Evolutionary conservation across 2,329 filamentous ascomycete species (phyloP).

Genomic region (Malbranchea cinnamomea): DNA sequence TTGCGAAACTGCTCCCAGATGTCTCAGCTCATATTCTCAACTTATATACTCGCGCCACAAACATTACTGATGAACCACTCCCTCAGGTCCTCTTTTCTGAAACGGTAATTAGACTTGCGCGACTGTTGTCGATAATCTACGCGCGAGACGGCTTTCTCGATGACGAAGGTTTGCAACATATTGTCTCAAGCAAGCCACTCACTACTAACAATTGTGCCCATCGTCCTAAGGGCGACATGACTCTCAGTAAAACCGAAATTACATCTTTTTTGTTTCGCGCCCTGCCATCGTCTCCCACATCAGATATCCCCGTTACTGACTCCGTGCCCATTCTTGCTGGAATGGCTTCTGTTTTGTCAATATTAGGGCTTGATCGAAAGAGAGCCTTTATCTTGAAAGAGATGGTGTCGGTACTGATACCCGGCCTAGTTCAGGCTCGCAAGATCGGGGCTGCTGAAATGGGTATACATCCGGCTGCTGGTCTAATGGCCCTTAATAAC

Average conservation of each 20-base stretch:
- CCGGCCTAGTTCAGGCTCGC: conserved; percentile 74
- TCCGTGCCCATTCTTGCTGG: conserved; percentile 67
- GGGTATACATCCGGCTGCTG: conserved; percentile 85
- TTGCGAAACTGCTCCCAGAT: conserved; percentile 40
- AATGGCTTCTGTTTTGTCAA: conserved; percentile 70
- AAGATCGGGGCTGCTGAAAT: conserved; percentile 92
- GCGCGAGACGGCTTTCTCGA: conserved; percentile 37
- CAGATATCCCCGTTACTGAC: conserved; percentile 57
- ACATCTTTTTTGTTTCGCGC: conserved; percentile 51
- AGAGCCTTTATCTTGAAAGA: conserved; percentile 83
- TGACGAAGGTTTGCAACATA: conserved; percentile 39
- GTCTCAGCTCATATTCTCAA: conserved; percentile 41
- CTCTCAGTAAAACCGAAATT: conserved; percentile 48
- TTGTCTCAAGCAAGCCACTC: conserved; percentile 39
- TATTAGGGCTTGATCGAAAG: conserved; percentile 69
- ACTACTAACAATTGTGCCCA: conserved; percentile 19
- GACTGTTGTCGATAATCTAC: conserved; percentile 37
- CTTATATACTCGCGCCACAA: conserved; percentile 38
- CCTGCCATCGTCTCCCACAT: conserved; percentile 46
- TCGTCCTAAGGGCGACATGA: conserved; percentile 20
- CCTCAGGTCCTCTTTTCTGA: conserved; percentile 42
- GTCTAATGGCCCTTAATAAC: conserved; percentile 55
- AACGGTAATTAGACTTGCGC: conserved; percentile 40
- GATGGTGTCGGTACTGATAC: conserved; percentile 66
- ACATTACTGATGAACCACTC: conserved; percentile 37